Percentiles rank a stretch among this genome's conserved stretches.
Conservation (phyloP, 2,329 filamentous ascomycete species). For the Blastomyces emzantsi region DNA sequence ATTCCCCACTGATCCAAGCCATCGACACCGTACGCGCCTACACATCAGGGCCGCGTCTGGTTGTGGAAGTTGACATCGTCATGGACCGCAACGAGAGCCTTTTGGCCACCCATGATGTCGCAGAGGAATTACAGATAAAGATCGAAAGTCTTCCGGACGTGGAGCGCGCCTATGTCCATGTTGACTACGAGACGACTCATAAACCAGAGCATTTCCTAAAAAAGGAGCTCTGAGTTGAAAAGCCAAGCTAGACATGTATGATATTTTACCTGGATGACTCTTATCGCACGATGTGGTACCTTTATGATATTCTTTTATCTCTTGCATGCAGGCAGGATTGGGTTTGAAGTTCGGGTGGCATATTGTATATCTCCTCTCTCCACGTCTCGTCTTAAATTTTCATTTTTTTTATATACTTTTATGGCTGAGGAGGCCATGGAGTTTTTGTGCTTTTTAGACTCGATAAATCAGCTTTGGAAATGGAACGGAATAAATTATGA, state of each 20-base stretch:
- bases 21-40: slow-evolving; percentile 96
- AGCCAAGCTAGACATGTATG: no score
- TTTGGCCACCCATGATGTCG: slow-evolving; percentile 77
- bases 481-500: background rate
- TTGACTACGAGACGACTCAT: slow-evolving; percentile 94
- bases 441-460: background rate
- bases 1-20: slow-evolving; percentile 67
- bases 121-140: slow-evolving; percentile 89
- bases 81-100: slow-evolving; percentile 71
- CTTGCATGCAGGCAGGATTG: background rate
- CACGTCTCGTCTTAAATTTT: background rate
- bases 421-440: background rate
- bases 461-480: background rate
- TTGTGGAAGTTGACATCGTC: slow-evolving; percentile 93
- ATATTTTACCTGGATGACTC: no score
- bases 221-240: slow-evolving; percentile 46
- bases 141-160: slow-evolving; percentile 85
- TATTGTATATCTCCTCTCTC: background rate
- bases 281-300: background rate
- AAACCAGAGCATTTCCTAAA: slow-evolving; percentile 75
- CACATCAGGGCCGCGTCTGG: slow-evolving; percentile 76
- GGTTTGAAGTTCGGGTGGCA: background rate
- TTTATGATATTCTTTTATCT: background rate
- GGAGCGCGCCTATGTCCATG: slow-evolving; percentile 91
- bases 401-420: background rate